phyloP scores from a whole-genome alignment of 495 filamentous ascomycete genomes.

The Aspergillus olivimuriae region DNA sequence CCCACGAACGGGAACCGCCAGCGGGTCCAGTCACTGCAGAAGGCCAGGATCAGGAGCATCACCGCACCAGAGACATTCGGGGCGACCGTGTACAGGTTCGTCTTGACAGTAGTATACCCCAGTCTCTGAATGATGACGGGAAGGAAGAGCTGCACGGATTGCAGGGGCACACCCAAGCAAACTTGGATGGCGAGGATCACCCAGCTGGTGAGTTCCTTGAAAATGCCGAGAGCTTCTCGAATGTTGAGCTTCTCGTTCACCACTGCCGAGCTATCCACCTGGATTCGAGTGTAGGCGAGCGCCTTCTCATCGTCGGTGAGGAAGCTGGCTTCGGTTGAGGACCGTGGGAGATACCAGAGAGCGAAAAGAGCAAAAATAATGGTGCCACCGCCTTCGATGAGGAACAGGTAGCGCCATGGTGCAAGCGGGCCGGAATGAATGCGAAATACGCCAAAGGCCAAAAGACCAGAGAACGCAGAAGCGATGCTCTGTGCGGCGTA shows the following conservation, averaged over 20 bases:
- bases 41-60: slow-evolving; percentile 60
- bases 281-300: slow-evolving; percentile 63
- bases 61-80: slow-evolving; percentile 61
- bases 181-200: slow-evolving; percentile 60
- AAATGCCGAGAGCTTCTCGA: slow-evolving; percentile 52
- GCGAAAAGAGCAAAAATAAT: slow-evolving; percentile 58
- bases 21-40: slow-evolving; percentile 53
- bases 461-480: slow-evolving; percentile 61
- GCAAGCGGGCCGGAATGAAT: slow-evolving; percentile 48
- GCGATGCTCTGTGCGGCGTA: slow-evolving; percentile 69
- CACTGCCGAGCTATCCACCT: slow-evolving; percentile 59
- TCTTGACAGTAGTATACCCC: slow-evolving; percentile 55
- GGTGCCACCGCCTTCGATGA: slow-evolving; percentile 63
- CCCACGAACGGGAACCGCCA: slow-evolving; percentile 66
- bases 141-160: slow-evolving; percentile 61
- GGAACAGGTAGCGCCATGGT: slow-evolving; percentile 66
- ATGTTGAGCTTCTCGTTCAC: slow-evolving; percentile 66
- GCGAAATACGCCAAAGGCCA: slow-evolving; percentile 69
- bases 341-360: slow-evolving; percentile 59
- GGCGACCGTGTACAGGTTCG: slow-evolving; percentile 70
- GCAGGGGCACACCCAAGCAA: slow-evolving; percentile 66
- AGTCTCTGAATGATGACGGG: slow-evolving; percentile 63
- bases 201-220: slow-evolving; percentile 54
- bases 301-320: slow-evolving; percentile 54
- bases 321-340: slow-evolving; percentile 54